Conservation (phyloP, 2,329 filamentous ascomycete species). For the Claviceps cyperi region DNA sequence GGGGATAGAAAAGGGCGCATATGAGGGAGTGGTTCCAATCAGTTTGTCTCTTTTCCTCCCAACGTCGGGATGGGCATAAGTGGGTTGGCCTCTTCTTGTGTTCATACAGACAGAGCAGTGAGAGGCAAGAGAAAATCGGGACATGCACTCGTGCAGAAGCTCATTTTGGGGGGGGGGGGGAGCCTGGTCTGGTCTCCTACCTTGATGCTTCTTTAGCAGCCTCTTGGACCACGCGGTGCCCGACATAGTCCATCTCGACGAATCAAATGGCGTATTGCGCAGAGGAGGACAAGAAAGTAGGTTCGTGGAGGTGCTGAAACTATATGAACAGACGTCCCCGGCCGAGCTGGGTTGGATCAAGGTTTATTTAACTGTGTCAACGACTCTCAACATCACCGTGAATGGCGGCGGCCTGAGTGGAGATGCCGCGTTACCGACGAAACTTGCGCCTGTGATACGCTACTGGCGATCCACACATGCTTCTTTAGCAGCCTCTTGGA, state of each 20-base stretch:
- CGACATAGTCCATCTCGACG: conserved; percentile 40
- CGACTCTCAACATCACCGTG: neutral
- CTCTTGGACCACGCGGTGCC: conserved; percentile 39
- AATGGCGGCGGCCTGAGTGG: neutral
- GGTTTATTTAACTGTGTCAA: neutral
- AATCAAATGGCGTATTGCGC: neutral
- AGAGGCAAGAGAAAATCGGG: too few relatives aligned
- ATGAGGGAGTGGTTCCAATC: neutral
- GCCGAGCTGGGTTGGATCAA: neutral
- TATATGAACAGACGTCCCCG: neutral
- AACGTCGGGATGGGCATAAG: neutral
- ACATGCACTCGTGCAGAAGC: neutral
- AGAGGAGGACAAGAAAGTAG: neutral
- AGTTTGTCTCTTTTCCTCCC: too few relatives aligned
- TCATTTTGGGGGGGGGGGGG: neutral
- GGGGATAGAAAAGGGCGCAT: neutral
- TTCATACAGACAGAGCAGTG: too few relatives aligned
- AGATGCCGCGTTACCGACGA: neutral
- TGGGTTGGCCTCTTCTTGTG: too few relatives aligned
- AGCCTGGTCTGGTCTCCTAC: conserved; percentile 13
- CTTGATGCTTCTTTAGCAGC: conserved; percentile 28
- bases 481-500: conserved; percentile 35
- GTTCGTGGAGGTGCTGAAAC: neutral
- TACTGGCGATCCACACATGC: conserved; percentile 7
- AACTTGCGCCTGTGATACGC: neutral